Conservation (phyloP, 164 flowering plant genomes). For the Magnolia kwangsiensis region DNA sequence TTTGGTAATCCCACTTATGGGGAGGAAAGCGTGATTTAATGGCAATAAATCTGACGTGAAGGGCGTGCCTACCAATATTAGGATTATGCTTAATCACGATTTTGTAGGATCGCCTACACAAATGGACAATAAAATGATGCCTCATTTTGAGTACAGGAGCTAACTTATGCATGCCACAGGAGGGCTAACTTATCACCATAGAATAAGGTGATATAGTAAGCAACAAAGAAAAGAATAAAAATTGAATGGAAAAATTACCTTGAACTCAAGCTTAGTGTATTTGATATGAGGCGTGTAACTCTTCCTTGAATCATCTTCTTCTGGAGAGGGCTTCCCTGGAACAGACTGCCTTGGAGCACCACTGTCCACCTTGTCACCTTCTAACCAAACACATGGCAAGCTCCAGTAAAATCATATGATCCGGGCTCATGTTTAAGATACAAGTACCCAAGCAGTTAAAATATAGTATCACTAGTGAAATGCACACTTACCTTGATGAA, state of each 20-base stretch:
- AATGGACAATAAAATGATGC: not conserved
- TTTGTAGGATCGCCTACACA: not conserved
- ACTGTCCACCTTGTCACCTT: slow-evolving; percentile 29
- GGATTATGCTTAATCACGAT: no score
- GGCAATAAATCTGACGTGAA: no score
- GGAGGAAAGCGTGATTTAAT: no score
- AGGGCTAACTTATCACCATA: not conserved
- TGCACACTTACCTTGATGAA: slow-evolving; percentile 22
- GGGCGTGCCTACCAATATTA: no score
- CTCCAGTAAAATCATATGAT: not conserved
- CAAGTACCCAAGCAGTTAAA: slow-evolving; percentile 8
- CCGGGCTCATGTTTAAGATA: not conserved
- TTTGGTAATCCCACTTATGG: no score
- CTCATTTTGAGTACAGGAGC: not conserved
- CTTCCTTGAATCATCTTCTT: slow-evolving; percentile 31
- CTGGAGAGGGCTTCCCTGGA: slow-evolving; percentile 16
- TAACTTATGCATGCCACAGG: not conserved
- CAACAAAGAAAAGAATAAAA: not conserved
- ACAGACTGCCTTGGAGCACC: slow-evolving; percentile 19
- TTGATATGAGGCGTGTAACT: slow-evolving; percentile 69
- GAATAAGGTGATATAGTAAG: not conserved
- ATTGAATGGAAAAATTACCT: slow-evolving; percentile 35
- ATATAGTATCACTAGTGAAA: not conserved
- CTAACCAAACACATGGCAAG: not conserved
- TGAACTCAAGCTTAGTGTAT: slow-evolving; percentile 86